Evolutionary conservation across 805 yeast species (phyloP).

Genomic region (Saccharomyces paradoxus): DNA sequence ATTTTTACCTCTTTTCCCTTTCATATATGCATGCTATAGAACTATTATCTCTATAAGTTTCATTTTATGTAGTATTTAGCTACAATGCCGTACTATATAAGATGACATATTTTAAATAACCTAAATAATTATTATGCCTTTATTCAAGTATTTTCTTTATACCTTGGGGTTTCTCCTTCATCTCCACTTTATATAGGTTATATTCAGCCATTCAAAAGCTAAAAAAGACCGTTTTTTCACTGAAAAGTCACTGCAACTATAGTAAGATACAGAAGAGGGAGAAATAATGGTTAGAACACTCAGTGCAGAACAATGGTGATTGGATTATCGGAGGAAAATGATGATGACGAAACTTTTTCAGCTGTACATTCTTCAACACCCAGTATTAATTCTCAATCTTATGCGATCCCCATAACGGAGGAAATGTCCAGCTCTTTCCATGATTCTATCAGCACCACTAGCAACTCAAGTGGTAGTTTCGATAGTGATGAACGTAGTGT

Average conservation of each 20-base stretch:
- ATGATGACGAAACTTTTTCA: neutral
- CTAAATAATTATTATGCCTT: neutral
- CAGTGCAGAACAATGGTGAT: neutral
- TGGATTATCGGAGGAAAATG: neutral
- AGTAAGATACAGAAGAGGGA: too few species aligned
- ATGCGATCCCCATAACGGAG: slow-evolving; percentile 24
- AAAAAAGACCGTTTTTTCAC: neutral
- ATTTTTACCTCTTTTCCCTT: neutral
- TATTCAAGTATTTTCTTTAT: neutral
- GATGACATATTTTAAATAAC: neutral
- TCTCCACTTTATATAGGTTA: neutral
- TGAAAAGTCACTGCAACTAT: neutral
- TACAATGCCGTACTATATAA: neutral
- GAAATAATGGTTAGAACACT: neutral
- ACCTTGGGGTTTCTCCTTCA: neutral
- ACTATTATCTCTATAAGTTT: neutral
- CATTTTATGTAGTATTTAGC: neutral
- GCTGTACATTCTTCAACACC: slow-evolving; percentile 14
- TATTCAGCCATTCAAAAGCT: neutral
- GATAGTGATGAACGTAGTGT: slow-evolving; percentile 3
- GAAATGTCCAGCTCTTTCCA: slow-evolving; percentile 10
- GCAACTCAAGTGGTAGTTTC: slow-evolving; percentile 9
- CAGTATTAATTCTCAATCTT: slow-evolving; percentile 22
- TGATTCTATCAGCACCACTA: slow-evolving; percentile 8
- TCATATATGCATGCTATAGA: neutral